Conservation (phyloP, 306 rosid species). For the Glycine soja region DNA sequence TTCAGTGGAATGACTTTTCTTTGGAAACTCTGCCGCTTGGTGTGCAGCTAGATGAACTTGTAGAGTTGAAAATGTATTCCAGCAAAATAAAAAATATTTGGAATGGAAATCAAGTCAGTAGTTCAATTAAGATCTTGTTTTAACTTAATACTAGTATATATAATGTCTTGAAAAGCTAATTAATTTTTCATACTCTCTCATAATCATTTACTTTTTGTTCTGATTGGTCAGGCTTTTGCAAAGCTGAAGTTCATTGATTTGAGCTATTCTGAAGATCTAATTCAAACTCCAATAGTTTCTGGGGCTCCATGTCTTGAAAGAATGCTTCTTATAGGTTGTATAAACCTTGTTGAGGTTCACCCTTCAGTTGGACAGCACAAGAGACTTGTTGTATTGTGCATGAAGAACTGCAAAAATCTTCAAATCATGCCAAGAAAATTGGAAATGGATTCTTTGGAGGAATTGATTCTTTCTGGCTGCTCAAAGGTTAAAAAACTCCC, state of each 20-base stretch:
- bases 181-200: no score
- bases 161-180: not conserved
- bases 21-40: constrained; percentile 1
- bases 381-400: constrained; percentile 6
- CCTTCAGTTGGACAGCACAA: constrained; percentile 32
- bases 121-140: not conserved
- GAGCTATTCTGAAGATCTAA: constrained; percentile 4
- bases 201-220: not conserved
- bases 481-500: constrained; percentile 10
- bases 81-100: constrained; percentile 20
- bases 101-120: constrained; percentile 27
- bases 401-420: constrained; percentile 35
- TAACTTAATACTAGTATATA: not conserved
- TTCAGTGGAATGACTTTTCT: constrained; percentile 19
- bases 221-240: constrained; percentile 31
- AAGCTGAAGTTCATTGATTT: constrained; percentile 38
- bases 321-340: constrained; percentile 31
- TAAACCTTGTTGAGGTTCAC: constrained; percentile 27
- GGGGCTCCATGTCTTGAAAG: constrained; percentile 36
- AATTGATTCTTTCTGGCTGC: constrained; percentile 34
- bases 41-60: constrained; percentile 30
- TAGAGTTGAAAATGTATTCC: constrained; percentile 7
- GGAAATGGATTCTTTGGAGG: constrained; percentile 9
- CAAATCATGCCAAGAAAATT: constrained; percentile 7
- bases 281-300: constrained; percentile 23